phyloP scores from a whole-genome alignment of 306 rosid species.

The Cicer arietinum region DNA sequence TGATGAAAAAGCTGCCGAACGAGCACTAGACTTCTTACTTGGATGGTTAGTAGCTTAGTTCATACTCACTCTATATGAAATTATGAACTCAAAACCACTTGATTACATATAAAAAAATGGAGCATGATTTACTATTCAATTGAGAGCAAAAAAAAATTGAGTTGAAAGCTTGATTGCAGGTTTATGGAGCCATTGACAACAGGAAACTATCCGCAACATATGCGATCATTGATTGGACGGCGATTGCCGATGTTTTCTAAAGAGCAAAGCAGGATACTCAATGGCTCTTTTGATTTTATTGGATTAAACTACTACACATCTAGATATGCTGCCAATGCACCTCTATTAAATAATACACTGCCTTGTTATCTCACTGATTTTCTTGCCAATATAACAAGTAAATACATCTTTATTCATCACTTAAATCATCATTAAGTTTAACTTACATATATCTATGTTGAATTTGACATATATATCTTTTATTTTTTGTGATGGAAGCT shows the following conservation, averaged over 20 bases:
- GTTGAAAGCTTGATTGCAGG: conserved; percentile 40
- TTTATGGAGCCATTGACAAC: conserved; percentile 59
- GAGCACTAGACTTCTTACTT: conserved; percentile 63
- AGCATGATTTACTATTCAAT: conserved; percentile 23
- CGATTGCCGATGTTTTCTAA: conserved; percentile 60
- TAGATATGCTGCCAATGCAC: conserved; percentile 50
- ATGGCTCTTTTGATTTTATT: conserved; percentile 67
- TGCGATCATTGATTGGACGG: conserved; percentile 52
- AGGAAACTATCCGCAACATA: conserved; percentile 65
- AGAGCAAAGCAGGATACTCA: conserved; percentile 39
- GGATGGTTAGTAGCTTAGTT: conserved; percentile 70
- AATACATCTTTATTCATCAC: neutral
- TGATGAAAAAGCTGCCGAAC: conserved; percentile 49
- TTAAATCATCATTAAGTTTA: neutral
- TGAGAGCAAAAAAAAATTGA: neutral
- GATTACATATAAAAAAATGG: neutral
- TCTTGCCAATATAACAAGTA: conserved; percentile 49
- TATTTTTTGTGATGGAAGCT: conserved; percentile 35
- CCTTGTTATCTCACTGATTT: conserved; percentile 48
- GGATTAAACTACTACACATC: conserved; percentile 71
- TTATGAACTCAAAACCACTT: neutral
- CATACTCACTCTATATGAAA: neutral
- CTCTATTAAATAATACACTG: neutral
- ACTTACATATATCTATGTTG: neutral
- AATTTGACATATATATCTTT: conserved; percentile 11